These are phyloP conservation scores for Melastoma candidum DNA, from an alignment of 441 rosid species.

Conservation along the genomic window DNA sequence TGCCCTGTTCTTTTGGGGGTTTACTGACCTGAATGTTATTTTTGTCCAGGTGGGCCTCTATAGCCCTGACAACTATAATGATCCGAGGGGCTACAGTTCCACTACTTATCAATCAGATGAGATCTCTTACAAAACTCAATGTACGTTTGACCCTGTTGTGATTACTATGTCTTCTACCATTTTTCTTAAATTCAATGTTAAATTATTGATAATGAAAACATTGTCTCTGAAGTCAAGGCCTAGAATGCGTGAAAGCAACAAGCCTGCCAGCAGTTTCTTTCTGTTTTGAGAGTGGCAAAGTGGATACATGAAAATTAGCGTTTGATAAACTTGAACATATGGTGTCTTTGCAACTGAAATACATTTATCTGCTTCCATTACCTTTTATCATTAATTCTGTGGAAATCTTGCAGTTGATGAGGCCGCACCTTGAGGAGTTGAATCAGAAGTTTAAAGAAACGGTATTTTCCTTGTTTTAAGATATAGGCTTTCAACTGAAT, in stretches of 20 bases:
- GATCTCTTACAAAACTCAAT: constrained; percentile 33
- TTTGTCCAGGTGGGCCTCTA: constrained; percentile 37
- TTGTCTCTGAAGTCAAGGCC: no score
- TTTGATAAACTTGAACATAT: no score
- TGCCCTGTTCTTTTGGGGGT: constrained; percentile 1
- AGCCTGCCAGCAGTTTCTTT: neutral
- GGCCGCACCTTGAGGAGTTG: constrained; percentile 18
- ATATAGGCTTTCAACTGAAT: neutral
- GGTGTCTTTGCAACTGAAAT: no score
- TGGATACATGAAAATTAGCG: no score
- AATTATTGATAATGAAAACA: no score
- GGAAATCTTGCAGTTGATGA: constrained; percentile 21
- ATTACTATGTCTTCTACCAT: neutral
- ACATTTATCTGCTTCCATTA: neutral
- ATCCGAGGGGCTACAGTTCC: constrained; percentile 41
- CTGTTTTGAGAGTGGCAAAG: neutral
- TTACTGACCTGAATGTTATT: neutral
- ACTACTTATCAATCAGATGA: constrained; percentile 34
- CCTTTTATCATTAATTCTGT: neutral
- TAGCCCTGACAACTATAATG: constrained; percentile 37
- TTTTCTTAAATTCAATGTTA: no score
- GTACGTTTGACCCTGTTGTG: constrained; percentile 15
- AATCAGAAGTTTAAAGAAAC: constrained; percentile 12
- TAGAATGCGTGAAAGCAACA: no score
- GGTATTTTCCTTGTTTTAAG: constrained; percentile 4